These are phyloP conservation scores for Fusarium aywerte DNA, from an alignment of 2,329 filamentous ascomycete species.

Conservation along the genomic window DNA sequence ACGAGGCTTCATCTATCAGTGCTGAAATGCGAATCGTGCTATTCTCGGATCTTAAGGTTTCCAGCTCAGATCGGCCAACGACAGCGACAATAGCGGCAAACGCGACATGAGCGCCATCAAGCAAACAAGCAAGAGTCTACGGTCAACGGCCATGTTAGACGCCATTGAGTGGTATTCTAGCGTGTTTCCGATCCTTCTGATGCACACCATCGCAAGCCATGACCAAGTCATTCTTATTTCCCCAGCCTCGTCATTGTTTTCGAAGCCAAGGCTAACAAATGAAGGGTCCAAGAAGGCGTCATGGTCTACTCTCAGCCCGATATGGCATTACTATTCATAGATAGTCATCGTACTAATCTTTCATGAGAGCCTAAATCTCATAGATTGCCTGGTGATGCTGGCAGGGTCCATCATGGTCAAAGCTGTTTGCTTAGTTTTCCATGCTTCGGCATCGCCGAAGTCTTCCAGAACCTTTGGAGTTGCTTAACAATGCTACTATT, in stretches of 20 bases:
- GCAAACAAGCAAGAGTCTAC: background rate
- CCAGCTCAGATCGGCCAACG: conserved; percentile 3
- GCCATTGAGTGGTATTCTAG: conserved; percentile 14
- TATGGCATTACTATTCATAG: conserved; percentile 18
- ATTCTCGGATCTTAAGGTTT: background rate
- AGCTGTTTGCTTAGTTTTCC: conserved; percentile 1
- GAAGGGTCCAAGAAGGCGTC: conserved; percentile 3
- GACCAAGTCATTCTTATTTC: conserved; percentile 21
- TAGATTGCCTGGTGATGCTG: conserved; percentile 15
- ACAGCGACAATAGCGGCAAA: background rate
- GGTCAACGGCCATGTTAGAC: background rate
- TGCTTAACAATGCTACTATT: background rate
- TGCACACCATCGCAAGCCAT: conserved; percentile 34
- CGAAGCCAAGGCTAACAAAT: background rate
- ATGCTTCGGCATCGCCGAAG: conserved; percentile 34
- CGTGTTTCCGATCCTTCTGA: conserved; percentile 28
- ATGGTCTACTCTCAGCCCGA: background rate
- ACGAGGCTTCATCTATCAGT: background rate
- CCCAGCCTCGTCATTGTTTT: conserved; percentile 19
- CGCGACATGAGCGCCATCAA: background rate
- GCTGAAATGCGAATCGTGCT: background rate
- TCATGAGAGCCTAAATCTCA: conserved; percentile 16
- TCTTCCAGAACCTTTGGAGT: conserved; percentile 28
- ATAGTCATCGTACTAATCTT: background rate
- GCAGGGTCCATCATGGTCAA: conserved; percentile 1